A percentile compares a stretch with the other conserved stretches of the same genome.
Conservation (phyloP, 768 basidiomycete species). For the Sarcodon aspratus region DNA sequence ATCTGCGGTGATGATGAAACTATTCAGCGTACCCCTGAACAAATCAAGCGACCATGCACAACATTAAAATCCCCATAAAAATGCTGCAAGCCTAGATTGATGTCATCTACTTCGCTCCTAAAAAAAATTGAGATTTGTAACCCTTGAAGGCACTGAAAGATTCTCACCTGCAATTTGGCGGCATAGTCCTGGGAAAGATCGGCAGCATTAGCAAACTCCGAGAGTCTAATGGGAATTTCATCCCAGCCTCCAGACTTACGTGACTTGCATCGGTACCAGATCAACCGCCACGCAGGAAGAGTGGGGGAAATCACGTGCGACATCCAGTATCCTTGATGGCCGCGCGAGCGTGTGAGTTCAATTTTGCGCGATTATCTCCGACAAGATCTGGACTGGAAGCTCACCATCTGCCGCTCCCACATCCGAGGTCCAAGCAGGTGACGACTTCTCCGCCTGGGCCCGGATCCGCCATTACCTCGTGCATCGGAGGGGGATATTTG, state of each 20-base stretch:
- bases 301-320: constrained; percentile 62
- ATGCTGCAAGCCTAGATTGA: constrained; percentile 77
- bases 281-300: constrained; percentile 65
- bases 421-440: constrained; percentile 63
- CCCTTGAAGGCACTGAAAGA: background rate
- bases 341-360: background rate
- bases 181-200: constrained; percentile 38
- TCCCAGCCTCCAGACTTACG: constrained; percentile 34
- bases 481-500: constrained; percentile 50
- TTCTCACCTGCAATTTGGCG: constrained; percentile 53
- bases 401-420: constrained; percentile 72
- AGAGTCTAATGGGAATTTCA: constrained; percentile 8
- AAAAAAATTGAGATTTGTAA: background rate
- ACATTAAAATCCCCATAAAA: constrained; percentile 72
- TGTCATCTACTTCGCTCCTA: constrained; percentile 77
- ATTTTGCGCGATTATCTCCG: background rate
- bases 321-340: constrained; percentile 56
- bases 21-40: constrained; percentile 49
- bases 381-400: constrained; percentile 10
- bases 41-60: constrained; percentile 60
- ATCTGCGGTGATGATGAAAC: background rate
- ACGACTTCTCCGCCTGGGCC: constrained; percentile 43
- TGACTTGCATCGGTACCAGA: constrained; percentile 66
- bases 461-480: constrained; percentile 48
- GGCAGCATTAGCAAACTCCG: constrained; percentile 1